phyloP scores from a whole-genome alignment of 2,329 filamentous ascomycete species.

The Cordyceps tenuipes region DNA sequence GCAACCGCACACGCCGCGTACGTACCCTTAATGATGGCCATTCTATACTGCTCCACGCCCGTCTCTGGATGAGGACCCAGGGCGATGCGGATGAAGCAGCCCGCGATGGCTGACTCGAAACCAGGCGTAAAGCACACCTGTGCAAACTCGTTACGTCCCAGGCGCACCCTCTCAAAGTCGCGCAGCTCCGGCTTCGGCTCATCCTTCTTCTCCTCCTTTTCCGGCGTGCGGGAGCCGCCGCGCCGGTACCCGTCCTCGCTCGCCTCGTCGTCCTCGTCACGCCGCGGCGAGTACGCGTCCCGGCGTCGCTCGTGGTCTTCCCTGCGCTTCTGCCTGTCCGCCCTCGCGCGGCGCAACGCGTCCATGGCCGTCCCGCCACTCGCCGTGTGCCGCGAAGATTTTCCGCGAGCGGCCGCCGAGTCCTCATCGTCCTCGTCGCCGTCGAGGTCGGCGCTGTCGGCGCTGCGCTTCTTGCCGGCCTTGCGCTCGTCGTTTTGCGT shows the following conservation, averaged over 20 bases:
- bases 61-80: conserved; percentile 69
- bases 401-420: conserved; percentile 35
- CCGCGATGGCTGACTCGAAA: conserved; percentile 72
- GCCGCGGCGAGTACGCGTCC: conserved; percentile 34
- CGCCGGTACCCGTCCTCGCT: conserved; percentile 68
- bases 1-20: conserved; percentile 14
- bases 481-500: conserved; percentile 54
- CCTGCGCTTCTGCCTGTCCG: conserved; percentile 45
- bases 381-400: conserved; percentile 54
- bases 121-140: conserved; percentile 89
- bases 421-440: conserved; percentile 39
- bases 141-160: conserved; percentile 79
- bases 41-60: conserved; percentile 71
- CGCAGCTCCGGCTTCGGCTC: conserved; percentile 63
- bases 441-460: conserved; percentile 68
- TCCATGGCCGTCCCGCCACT: conserved; percentile 64
- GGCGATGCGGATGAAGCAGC: conserved; percentile 78
- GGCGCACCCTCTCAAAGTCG: conserved; percentile 77
- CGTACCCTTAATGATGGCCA: conserved; percentile 78
- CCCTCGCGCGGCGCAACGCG: conserved; percentile 50
- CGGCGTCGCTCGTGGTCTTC: conserved; percentile 54
- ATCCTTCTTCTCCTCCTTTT: conserved; percentile 53
- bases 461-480: conserved; percentile 64
- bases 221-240: conserved; percentile 41
- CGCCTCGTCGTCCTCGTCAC: conserved; percentile 50